A percentile compares a stretch with the other conserved stretches of the same genome.
phyloP scores from a whole-genome alignment of 1,139 yeast genomes.

The Yamadazyma buinensis region DNA sequence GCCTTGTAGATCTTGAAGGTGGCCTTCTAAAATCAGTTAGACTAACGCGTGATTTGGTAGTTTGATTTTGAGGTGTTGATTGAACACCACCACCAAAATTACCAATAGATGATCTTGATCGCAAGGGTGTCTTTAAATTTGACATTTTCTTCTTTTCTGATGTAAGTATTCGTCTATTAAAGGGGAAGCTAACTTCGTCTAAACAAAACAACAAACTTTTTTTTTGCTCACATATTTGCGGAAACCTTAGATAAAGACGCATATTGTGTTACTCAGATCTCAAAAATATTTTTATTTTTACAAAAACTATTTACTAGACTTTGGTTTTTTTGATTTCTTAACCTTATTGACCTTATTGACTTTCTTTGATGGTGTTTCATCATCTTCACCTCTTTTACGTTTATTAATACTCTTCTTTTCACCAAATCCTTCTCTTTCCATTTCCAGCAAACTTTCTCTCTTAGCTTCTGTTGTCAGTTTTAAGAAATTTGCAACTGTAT shows the following conservation, averaged over 20 bases:
- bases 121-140: conserved; percentile 17
- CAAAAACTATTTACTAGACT: too few relatives aligned
- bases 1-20: conserved; percentile 20
- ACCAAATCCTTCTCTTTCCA: conserved; percentile 90
- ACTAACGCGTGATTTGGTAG: conserved; percentile 16
- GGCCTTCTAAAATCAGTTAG: conserved; percentile 23
- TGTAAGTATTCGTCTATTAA: background rate
- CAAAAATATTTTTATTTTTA: background rate
- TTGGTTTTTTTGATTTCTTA: background rate
- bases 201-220: background rate
- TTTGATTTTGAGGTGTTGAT: conserved; percentile 16
- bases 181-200: background rate
- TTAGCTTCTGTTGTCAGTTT: conserved; percentile 75
- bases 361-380: background rate
- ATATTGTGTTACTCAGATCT: background rate
- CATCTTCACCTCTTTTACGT: conserved; percentile 25
- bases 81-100: conserved; percentile 7
- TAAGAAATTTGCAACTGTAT: conserved; percentile 67
- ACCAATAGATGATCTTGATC: conserved; percentile 23
- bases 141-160: conserved; percentile 3
- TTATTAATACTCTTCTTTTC: conserved; percentile 59
- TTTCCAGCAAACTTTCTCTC: conserved; percentile 85
- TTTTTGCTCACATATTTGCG: background rate
- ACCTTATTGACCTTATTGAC: conserved; percentile 1
- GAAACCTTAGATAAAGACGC: too few relatives aligned